Conservation (phyloP, 2,329 filamentous ascomycete species). For the Metarhizium album region DNA sequence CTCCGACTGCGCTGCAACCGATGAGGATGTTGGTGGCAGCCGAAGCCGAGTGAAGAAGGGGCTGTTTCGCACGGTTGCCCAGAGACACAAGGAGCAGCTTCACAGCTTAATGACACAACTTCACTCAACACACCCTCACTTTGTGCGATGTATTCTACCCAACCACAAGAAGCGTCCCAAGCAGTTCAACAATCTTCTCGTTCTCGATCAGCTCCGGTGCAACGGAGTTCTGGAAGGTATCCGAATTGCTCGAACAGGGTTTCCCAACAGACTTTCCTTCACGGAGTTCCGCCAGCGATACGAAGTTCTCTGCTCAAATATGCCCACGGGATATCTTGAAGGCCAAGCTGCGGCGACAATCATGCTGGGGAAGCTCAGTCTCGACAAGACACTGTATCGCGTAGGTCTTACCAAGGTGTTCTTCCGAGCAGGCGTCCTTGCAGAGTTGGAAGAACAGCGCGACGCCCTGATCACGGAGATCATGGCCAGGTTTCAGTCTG, state of each 20-base stretch:
- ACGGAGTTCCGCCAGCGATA: slow-evolving; percentile 92
- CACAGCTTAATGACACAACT: slow-evolving; percentile 91
- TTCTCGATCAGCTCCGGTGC: slow-evolving; percentile 92
- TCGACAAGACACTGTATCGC: slow-evolving; percentile 80
- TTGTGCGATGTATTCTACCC: slow-evolving; percentile 92
- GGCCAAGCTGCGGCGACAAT: slow-evolving; percentile 75
- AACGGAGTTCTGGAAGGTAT: slow-evolving; percentile 99
- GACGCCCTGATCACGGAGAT: slow-evolving; percentile 90
- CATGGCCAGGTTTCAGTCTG: slow-evolving; percentile 84
- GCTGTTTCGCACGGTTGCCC: slow-evolving; percentile 90
- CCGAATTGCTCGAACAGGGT: slow-evolving; percentile 89
- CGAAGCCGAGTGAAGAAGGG: slow-evolving; percentile 89
- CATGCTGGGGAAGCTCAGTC: slow-evolving; percentile 79
- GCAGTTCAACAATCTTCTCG: slow-evolving; percentile 81
- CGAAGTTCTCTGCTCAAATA: slow-evolving; percentile 79
- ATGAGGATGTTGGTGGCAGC: slow-evolving; percentile 59
- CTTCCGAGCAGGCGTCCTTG: slow-evolving; percentile 90
- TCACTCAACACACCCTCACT: slow-evolving; percentile 94
- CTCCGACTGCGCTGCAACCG: slow-evolving; percentile 71
- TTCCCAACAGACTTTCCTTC: slow-evolving; percentile 87
- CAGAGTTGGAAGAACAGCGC: slow-evolving; percentile 91
- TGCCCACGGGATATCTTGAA: slow-evolving; percentile 85
- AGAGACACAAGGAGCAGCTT: slow-evolving; percentile 96
- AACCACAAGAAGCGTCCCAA: slow-evolving; percentile 98
- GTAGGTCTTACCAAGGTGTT: slow-evolving; percentile 97